Evolutionary conservation across 1,284 basidiomycete species (phyloP).

Genomic region (Stereum hirsutum): DNA sequence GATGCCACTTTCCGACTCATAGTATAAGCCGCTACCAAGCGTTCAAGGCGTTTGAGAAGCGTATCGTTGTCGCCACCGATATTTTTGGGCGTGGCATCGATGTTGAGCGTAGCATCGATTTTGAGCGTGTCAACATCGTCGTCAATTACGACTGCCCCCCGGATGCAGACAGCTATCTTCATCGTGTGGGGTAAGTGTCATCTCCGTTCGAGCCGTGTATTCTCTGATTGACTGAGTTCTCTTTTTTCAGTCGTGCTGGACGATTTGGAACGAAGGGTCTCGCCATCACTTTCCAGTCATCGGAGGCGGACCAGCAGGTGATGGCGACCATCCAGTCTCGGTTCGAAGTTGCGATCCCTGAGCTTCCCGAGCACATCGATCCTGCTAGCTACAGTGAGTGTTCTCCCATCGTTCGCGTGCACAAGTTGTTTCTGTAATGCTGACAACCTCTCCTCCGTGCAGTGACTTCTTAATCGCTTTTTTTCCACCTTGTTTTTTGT

Average conservation of each 20-base stretch:
- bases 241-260: slow-evolving; percentile 78
- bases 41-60: slow-evolving; percentile 99
- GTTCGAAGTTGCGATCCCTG: slow-evolving; percentile 91
- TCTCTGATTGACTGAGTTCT: slow-evolving; percentile 1
- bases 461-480: slow-evolving; percentile 36
- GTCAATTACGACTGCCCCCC: slow-evolving; percentile 94
- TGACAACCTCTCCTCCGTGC: slow-evolving; percentile 5
- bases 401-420: no score
- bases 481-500: no score
- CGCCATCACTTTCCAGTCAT: slow-evolving; percentile 95
- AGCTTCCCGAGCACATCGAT: slow-evolving; percentile 89
- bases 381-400: slow-evolving; percentile 81
- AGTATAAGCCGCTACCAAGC: slow-evolving; percentile 97
- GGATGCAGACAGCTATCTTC: slow-evolving; percentile 97
- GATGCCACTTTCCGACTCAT: slow-evolving; percentile 4
- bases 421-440: no score
- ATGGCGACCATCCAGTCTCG: slow-evolving; percentile 86
- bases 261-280: slow-evolving; percentile 99
- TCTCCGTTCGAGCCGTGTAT: background rate
- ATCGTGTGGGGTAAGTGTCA: slow-evolving; percentile 97
- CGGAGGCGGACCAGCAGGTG: slow-evolving; percentile 88
- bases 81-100: slow-evolving; percentile 98
- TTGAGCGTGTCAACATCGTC: slow-evolving; percentile 96
- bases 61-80: slow-evolving; percentile 95
- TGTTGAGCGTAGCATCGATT: no score